Evolutionary conservation across 192 early-diverging fungal genomes (phyloP).

Genomic region (Linnemannia elongata): DNA sequence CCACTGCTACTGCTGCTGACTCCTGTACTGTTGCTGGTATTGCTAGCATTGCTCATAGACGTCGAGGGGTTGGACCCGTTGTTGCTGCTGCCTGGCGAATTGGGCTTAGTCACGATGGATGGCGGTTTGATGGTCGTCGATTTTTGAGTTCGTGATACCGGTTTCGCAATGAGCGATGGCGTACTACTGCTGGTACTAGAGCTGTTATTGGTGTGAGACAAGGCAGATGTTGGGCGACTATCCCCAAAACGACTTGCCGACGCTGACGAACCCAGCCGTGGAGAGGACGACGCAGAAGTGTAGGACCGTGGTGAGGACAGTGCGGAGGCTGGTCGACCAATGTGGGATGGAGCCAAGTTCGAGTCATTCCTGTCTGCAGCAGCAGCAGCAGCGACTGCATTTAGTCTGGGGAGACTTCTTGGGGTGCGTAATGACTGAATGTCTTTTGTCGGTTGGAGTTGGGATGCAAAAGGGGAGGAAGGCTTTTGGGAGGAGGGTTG

Average conservation of each 20-base stretch:
- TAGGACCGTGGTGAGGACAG: background rate
- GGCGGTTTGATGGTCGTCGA: slow-evolving; percentile 39
- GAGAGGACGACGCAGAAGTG: slow-evolving; percentile 20
- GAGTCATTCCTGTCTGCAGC: background rate
- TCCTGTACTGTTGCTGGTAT: background rate
- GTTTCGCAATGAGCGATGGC: slow-evolving; percentile 20
- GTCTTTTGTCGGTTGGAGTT: slow-evolving; percentile 6
- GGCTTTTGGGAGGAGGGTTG: background rate
- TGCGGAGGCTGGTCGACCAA: slow-evolving; percentile 23
- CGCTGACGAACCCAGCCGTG: slow-evolving; percentile 11
- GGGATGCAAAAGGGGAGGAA: background rate
- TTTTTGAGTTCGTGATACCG: slow-evolving; percentile 20
- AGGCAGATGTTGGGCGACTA: background rate
- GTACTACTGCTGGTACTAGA: background rate
- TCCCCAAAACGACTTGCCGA: slow-evolving; percentile 26
- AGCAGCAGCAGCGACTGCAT: background rate
- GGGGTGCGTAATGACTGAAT: background rate
- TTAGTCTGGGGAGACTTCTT: slow-evolving; percentile 4
- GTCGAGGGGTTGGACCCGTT: background rate
- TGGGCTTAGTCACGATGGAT: slow-evolving; percentile 44
- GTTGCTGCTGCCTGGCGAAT: background rate
- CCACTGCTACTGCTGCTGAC: background rate
- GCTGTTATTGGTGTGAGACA: background rate
- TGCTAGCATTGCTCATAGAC: background rate
- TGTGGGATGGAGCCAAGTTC: background rate